Evolutionary conservation across 805 yeast species (phyloP).

Genomic region (Martiniozyma abietophila): DNA sequence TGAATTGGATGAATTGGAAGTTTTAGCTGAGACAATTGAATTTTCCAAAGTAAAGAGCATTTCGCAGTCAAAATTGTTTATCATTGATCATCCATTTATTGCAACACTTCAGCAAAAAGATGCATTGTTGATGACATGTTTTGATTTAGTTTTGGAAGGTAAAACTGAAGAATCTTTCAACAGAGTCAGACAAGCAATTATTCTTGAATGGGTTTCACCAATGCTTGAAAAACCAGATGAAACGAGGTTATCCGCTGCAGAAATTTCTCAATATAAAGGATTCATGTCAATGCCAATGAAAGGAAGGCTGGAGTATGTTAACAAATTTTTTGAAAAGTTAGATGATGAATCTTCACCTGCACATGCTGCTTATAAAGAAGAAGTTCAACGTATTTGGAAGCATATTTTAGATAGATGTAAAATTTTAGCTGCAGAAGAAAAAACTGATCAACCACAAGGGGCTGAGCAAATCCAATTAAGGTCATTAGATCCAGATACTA

Average conservation of each 20-base stretch:
- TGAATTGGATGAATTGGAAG: constrained; percentile 39
- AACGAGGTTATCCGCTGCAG: too few species aligned
- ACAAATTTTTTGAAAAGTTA: constrained; percentile 52
- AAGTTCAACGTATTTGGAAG: constrained; percentile 60
- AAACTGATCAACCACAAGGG: constrained; percentile 37
- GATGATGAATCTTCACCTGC: constrained; percentile 51
- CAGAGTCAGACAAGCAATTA: constrained; percentile 6
- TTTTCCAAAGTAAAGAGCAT: constrained; percentile 52
- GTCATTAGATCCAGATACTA: constrained; percentile 76
- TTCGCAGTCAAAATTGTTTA: constrained; percentile 39
- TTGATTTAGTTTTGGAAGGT: constrained; percentile 67
- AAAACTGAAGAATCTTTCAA: constrained; percentile 36
- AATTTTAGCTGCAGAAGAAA: constrained; percentile 47
- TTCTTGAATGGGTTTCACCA: constrained; percentile 8
- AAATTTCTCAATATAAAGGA: constrained; percentile 8
- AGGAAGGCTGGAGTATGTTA: constrained; percentile 10
- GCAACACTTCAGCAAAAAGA: constrained; percentile 82
- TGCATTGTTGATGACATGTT: constrained; percentile 86
- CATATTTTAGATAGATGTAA: constrained; percentile 75
- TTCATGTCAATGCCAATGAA: constrained; percentile 14
- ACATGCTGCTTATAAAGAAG: constrained; percentile 56
- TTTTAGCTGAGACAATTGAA: constrained; percentile 54
- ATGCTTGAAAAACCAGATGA: constrained; percentile 7
- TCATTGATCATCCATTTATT: constrained; percentile 54
- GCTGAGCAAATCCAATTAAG: constrained; percentile 82